These are phyloP conservation scores for Pouteria glomerata DNA, from an alignment of 148 eudicot species.

Conservation along the genomic window DNA sequence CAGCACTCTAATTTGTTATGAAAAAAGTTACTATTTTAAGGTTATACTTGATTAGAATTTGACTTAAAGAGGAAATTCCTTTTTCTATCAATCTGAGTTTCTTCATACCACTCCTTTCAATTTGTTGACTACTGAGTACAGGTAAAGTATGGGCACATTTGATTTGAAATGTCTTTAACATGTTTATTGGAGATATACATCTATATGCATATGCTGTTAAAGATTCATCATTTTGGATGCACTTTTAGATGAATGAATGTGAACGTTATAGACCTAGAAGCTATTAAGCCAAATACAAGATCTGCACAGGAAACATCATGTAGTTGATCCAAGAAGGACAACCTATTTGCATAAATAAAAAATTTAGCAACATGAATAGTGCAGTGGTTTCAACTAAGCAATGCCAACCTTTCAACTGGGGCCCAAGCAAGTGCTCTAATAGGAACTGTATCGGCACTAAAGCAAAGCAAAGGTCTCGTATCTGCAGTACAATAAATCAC, in stretches of 20 bases:
- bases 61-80: too few species aligned
- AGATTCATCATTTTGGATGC: background rate
- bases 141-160: too few species aligned
- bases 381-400: background rate
- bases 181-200: too few species aligned
- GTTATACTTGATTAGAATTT: too few species aligned
- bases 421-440: constrained; percentile 93
- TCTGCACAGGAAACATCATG: background rate
- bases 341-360: background rate
- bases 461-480: constrained; percentile 72
- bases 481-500: constrained; percentile 38
- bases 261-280: background rate
- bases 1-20: too few species aligned
- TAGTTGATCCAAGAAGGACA: background rate
- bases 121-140: too few species aligned
- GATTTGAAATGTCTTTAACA: too few species aligned
- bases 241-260: background rate
- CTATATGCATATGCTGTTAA: too few species aligned
- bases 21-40: too few species aligned
- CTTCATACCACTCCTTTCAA: too few species aligned
- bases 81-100: too few species aligned
- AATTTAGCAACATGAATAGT: background rate
- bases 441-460: constrained; percentile 84
- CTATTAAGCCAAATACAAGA: background rate
- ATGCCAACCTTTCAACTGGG: constrained; percentile 65